phyloP scores from a whole-genome alignment of 495 filamentous ascomycete genomes.

The Hypoxylon perforatum region DNA sequence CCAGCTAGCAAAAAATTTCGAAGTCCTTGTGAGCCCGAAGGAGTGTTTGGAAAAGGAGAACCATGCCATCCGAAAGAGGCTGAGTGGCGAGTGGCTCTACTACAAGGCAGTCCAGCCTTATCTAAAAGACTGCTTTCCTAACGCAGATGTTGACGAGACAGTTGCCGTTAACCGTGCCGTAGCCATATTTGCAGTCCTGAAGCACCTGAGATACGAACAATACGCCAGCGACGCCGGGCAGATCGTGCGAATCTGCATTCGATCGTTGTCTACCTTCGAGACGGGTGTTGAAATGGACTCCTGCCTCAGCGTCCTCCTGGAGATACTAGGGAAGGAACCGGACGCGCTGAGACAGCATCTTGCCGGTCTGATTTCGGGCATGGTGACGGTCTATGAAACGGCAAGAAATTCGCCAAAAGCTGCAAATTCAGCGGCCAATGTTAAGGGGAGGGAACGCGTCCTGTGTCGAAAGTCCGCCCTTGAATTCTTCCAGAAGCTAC shows the following conservation, averaged over 20 bases:
- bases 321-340: conserved; percentile 52
- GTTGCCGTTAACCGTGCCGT: conserved; percentile 38
- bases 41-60: conserved; percentile 47
- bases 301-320: conserved; percentile 52
- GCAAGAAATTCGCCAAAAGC: conserved; percentile 25
- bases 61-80: conserved; percentile 40
- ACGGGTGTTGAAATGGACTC: conserved; percentile 43
- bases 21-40: conserved; percentile 48
- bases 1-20: conserved; percentile 45
- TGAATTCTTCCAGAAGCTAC: conserved; percentile 52
- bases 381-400: conserved; percentile 44
- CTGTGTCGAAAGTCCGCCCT: conserved; percentile 51
- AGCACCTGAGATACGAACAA: conserved; percentile 52
- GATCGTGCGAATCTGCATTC: conserved; percentile 53
- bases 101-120: conserved; percentile 33
- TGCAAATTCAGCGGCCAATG: not conserved
- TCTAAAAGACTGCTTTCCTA: conserved; percentile 33
- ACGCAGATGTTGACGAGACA: conserved; percentile 15
- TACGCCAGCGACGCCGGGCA: conserved; percentile 53
- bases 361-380: conserved; percentile 48
- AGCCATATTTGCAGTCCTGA: conserved; percentile 50
- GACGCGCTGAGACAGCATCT: conserved; percentile 50
- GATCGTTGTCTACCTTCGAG: conserved; percentile 43
- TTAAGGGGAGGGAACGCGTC: conserved; percentile 13
- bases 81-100: conserved; percentile 43